phyloP scores from a whole-genome alignment of 1,284 basidiomycete genomes.

The Xerocomus nothofagi region DNA sequence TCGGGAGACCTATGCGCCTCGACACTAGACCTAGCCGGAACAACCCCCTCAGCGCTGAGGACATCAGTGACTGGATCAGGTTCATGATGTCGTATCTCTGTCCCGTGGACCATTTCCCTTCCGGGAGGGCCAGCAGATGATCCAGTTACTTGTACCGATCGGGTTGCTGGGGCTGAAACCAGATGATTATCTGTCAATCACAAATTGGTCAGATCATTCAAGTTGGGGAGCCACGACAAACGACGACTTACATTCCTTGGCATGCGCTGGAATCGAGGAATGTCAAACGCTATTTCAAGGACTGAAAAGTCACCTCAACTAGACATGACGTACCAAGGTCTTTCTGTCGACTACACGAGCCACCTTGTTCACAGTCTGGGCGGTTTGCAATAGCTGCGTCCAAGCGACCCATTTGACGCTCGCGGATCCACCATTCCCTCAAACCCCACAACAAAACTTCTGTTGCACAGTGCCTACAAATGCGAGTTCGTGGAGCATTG shows the following conservation, averaged over 20 bases:
- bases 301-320: neutral
- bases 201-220: slow-evolving; percentile 3
- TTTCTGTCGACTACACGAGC: slow-evolving; percentile 54
- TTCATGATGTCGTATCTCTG: slow-evolving; percentile 1
- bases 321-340: slow-evolving; percentile 53
- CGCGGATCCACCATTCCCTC: slow-evolving; percentile 76
- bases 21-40: slow-evolving; percentile 1
- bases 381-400: slow-evolving; percentile 52
- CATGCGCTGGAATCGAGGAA: slow-evolving; percentile 49
- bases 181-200: slow-evolving; percentile 48
- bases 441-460: slow-evolving; percentile 73
- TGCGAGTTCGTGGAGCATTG: slow-evolving; percentile 51
- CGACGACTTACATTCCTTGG: slow-evolving; percentile 61
- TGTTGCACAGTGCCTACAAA: slow-evolving; percentile 69
- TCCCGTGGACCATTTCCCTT: neutral
- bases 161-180: slow-evolving; percentile 26
- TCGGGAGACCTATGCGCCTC: neutral
- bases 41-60: neutral
- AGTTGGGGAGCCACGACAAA: neutral
- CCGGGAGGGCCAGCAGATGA: neutral
- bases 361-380: slow-evolving; percentile 64
- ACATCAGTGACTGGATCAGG: neutral
- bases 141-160: slow-evolving; percentile 8
- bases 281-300: slow-evolving; percentile 7
- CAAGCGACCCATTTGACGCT: slow-evolving; percentile 64